phyloP scores from a whole-genome alignment of 305 asterid species.

The Fraxinus dipetala region DNA sequence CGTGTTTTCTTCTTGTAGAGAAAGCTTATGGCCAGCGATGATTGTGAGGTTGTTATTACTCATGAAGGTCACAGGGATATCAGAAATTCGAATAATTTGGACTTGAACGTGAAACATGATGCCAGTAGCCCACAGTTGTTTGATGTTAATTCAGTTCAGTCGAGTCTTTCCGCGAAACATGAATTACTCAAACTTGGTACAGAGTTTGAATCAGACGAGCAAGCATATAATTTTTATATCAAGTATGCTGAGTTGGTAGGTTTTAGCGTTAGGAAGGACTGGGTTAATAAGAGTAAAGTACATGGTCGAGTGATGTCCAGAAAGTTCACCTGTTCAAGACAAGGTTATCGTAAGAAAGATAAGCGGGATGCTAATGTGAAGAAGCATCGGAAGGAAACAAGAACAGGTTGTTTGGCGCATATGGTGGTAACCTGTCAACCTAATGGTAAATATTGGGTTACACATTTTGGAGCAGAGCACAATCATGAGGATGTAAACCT shows the following conservation, averaged over 20 bases:
- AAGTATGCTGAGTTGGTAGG: constrained; percentile 60
- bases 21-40: constrained; percentile 40
- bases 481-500: constrained; percentile 54
- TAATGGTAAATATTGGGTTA: constrained; percentile 47
- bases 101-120: constrained; percentile 53
- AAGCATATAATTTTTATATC: constrained; percentile 45
- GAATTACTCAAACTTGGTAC: constrained; percentile 42
- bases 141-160: constrained; percentile 26
- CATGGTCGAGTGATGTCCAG: constrained; percentile 66
- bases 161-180: constrained; percentile 21
- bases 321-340: constrained; percentile 61
- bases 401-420: constrained; percentile 65
- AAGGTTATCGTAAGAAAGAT: constrained; percentile 58
- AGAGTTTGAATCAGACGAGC: constrained; percentile 58
- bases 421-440: constrained; percentile 58
- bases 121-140: constrained; percentile 39
- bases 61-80: constrained; percentile 34
- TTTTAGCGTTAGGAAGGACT: constrained; percentile 56
- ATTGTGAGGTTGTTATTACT: constrained; percentile 33
- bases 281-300: constrained; percentile 68
- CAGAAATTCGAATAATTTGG: constrained; percentile 43
- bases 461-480: constrained; percentile 52
- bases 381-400: constrained; percentile 59
- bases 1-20: background rate
- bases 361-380: constrained; percentile 58